phyloP scores from a whole-genome alignment of 2,329 filamentous ascomycete species.

The Helicocarpus griseus region DNA sequence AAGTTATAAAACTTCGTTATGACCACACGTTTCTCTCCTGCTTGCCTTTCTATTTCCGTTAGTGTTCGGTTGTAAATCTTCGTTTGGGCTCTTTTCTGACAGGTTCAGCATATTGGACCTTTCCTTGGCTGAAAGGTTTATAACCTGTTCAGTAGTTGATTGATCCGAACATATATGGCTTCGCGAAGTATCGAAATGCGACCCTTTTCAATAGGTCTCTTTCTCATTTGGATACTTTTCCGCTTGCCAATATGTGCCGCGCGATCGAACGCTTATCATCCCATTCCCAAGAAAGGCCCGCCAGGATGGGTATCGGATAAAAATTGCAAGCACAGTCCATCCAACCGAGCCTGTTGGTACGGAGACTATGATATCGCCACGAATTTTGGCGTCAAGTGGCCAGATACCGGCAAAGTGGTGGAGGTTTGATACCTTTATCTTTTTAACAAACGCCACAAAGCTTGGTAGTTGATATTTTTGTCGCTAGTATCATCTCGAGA shows the following conservation, averaged over 20 bases:
- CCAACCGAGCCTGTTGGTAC: constrained; percentile 17
- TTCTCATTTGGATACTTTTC: not conserved
- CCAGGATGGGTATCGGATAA: not conserved
- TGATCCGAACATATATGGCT: not conserved
- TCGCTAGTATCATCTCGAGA: constrained; percentile 13
- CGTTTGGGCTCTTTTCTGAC: not conserved
- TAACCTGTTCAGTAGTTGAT: not conserved
- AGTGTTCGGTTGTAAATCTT: not conserved
- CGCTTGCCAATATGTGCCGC: not conserved
- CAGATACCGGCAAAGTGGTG: constrained; percentile 16
- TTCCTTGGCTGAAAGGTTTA: not conserved
- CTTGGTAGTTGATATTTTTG: not conserved
- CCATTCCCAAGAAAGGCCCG: not conserved
- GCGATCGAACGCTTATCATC: not conserved
- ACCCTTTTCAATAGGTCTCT: not conserved
- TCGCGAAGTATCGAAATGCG: not conserved
- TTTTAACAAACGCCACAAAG: not conserved
- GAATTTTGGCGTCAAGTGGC: constrained; percentile 18
- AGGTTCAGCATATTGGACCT: too few species aligned
- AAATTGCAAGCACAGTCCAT: constrained; percentile 15
- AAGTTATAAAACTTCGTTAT: not conserved
- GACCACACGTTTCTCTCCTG: not conserved
- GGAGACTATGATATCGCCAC: constrained; percentile 17
- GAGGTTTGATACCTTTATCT: not conserved
- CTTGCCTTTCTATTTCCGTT: not conserved